These are phyloP conservation scores for Phaffia tasmanica DNA, from an alignment of 768 basidiomycete genomes.

Conservation along the genomic window DNA sequence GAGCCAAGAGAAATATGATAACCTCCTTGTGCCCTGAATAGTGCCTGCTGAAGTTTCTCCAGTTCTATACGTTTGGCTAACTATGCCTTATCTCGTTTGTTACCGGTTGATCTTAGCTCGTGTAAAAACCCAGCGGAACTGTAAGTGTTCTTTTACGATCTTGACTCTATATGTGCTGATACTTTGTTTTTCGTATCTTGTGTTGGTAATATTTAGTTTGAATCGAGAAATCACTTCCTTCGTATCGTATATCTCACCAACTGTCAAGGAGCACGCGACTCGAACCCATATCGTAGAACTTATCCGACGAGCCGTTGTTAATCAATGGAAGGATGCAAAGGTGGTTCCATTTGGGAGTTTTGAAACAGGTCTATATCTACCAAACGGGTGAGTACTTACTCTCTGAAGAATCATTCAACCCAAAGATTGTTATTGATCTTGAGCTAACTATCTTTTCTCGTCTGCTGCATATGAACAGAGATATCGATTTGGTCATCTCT, in stretches of 20 bases:
- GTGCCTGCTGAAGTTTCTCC: not conserved
- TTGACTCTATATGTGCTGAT: not conserved
- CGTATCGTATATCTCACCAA: slow-evolving; percentile 75
- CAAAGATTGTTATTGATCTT: not conserved
- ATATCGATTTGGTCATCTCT: slow-evolving; percentile 89
- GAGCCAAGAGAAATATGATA: not conserved
- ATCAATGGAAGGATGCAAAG: slow-evolving; percentile 64
- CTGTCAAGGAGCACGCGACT: slow-evolving; percentile 71
- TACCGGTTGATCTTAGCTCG: slow-evolving; percentile 23
- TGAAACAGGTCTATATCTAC: slow-evolving; percentile 85
- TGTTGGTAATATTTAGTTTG: slow-evolving; percentile 46
- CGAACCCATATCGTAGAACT: slow-evolving; percentile 59
- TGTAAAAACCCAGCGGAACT: slow-evolving; percentile 73
- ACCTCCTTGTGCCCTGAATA: not conserved
- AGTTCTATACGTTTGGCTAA: slow-evolving; percentile 3
- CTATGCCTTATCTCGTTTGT: not conserved
- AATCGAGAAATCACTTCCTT: slow-evolving; percentile 79
- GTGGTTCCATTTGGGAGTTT: slow-evolving; percentile 85
- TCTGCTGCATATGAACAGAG: slow-evolving; percentile 44
- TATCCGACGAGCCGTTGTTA: slow-evolving; percentile 55
- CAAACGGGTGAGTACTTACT: slow-evolving; percentile 58
- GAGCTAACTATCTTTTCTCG: not conserved
- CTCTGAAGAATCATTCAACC: not conserved
- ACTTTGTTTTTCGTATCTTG: not conserved
- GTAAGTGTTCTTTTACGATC: slow-evolving; percentile 43